Percentiles rank a stretch among this genome's conserved stretches.
Evolutionary conservation across 495 filamentous ascomycete species (phyloP).

Genomic region (Letharia lupina): DNA sequence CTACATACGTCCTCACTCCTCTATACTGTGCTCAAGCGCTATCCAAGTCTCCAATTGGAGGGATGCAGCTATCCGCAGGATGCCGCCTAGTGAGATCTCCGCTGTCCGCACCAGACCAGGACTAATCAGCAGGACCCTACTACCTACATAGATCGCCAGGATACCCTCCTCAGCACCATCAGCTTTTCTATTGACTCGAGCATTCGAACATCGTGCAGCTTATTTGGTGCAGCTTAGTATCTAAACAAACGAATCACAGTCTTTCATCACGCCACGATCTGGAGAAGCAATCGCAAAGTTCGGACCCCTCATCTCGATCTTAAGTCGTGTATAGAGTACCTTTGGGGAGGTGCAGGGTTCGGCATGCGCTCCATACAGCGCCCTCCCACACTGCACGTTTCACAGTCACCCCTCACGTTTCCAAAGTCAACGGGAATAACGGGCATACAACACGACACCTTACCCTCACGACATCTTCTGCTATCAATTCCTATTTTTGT

Average conservation of each 20-base stretch:
- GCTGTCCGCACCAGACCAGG: neutral
- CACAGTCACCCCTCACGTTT: neutral
- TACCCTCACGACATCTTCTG: neutral
- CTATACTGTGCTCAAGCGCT: neutral
- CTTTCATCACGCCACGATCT: neutral
- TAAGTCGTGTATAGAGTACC: neutral
- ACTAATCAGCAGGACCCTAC: neutral
- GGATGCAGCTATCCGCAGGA: neutral
- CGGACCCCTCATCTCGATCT: neutral
- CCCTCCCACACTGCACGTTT: conserved; percentile 2
- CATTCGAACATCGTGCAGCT: neutral
- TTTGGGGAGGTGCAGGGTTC: neutral
- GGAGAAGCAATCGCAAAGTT: neutral
- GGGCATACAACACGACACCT: neutral
- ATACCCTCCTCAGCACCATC: neutral
- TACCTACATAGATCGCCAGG: neutral
- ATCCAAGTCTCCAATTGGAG: neutral
- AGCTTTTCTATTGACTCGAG: neutral
- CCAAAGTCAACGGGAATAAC: neutral
- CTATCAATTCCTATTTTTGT: neutral
- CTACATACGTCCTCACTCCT: neutral
- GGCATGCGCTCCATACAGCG: conserved; percentile 1
- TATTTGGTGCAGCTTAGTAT: no score
- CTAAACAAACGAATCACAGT: neutral
- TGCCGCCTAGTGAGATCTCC: conserved; percentile 2